Percentiles rank a stretch among this genome's conserved stretches.
Evolutionary conservation across 2,329 filamentous ascomycete genomes (phyloP).

Genomic region (Plectosphaerella cucumerina): DNA sequence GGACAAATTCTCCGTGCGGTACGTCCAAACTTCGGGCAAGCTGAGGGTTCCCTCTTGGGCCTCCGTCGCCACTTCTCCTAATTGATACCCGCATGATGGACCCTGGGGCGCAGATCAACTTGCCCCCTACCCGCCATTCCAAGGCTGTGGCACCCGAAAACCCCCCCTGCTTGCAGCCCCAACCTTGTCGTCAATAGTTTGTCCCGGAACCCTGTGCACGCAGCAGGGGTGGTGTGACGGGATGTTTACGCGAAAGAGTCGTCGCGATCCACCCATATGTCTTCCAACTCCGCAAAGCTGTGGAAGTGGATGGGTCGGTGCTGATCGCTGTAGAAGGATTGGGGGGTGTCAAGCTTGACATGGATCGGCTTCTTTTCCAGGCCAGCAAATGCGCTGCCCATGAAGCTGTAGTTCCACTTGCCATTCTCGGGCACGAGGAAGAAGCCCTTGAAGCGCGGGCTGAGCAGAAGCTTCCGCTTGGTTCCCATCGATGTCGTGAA

Average conservation of each 20-base stretch:
- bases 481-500: slow-evolving; percentile 91
- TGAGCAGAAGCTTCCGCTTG: slow-evolving; percentile 90
- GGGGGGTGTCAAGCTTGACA: slow-evolving; percentile 89
- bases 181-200: too few species aligned
- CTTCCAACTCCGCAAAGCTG: slow-evolving; percentile 95
- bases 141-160: too few species aligned
- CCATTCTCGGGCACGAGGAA: slow-evolving; percentile 91
- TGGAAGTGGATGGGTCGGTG: slow-evolving; percentile 95
- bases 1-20: too few species aligned
- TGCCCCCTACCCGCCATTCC: too few species aligned
- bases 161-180: too few species aligned
- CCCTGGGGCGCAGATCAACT: too few species aligned
- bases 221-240: too few species aligned
- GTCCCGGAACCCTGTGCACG: too few species aligned
- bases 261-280: slow-evolving; percentile 88
- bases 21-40: too few species aligned
- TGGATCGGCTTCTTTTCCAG: slow-evolving; percentile 88
- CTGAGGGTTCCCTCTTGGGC: too few species aligned
- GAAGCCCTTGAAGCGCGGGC: slow-evolving; percentile 90
- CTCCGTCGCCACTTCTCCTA: too few species aligned
- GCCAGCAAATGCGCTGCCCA: slow-evolving; percentile 82
- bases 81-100: too few species aligned
- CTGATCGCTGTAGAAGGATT: slow-evolving; percentile 85
- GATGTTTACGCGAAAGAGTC: slow-evolving; percentile 83
- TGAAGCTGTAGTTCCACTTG: slow-evolving; percentile 97